Conservation (phyloP, 192 early-diverging fungal genomes). For the Backusella macrospora region DNA sequence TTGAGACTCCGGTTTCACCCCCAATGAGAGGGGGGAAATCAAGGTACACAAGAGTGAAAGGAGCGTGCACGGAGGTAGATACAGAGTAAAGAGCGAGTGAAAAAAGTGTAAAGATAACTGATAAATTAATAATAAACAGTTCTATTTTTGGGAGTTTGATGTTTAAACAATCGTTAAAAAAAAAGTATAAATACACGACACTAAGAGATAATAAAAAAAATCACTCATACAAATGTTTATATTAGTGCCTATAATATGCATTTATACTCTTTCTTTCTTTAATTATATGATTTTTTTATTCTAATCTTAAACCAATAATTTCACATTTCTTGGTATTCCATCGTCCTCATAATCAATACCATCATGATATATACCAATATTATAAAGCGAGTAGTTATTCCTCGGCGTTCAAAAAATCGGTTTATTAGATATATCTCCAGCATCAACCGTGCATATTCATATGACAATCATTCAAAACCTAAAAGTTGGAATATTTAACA, state of each 20-base stretch:
- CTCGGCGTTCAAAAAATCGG: neutral
- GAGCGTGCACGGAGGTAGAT: neutral
- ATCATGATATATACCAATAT: constrained; percentile 6
- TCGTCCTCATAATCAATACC: too few species aligned
- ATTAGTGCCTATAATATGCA: too few species aligned
- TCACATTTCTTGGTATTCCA: too few species aligned
- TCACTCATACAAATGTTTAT: too few species aligned
- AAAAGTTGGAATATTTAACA: neutral
- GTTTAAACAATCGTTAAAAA: too few species aligned
- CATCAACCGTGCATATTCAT: neutral
- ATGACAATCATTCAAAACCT: neutral
- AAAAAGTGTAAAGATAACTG: neutral
- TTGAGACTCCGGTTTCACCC: neutral
- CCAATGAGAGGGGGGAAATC: neutral
- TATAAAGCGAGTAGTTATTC: neutral
- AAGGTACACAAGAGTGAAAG: neutral
- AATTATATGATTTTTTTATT: too few species aligned
- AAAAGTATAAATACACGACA: too few species aligned
- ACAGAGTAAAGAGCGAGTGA: constrained; percentile 13
- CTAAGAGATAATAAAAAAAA: too few species aligned
- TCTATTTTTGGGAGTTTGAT: too few species aligned
- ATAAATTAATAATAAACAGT: neutral
- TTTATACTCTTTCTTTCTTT: too few species aligned
- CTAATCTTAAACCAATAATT: too few species aligned
- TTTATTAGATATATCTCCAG: neutral